These are phyloP conservation scores for Gyromitra esculenta DNA, from an alignment of 2,329 filamentous ascomycete genomes.

Conservation along the genomic window DNA sequence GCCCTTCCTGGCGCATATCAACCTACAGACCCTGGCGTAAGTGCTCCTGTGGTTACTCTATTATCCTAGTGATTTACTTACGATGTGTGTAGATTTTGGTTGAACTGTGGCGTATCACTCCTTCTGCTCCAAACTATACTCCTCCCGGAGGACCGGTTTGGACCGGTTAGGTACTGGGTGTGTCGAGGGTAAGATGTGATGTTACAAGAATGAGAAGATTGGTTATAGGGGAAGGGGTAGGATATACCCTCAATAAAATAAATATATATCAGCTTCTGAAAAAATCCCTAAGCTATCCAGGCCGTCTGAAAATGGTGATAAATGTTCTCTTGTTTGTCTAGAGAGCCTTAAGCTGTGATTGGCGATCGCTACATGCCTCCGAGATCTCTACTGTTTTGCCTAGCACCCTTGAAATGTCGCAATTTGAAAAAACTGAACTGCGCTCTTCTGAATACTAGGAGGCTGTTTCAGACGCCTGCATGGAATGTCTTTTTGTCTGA, in stretches of 20 bases:
- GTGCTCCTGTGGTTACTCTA: background rate
- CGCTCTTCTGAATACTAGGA: too few species aligned
- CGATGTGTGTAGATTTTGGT: constrained; percentile 55
- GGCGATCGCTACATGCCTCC: too few species aligned
- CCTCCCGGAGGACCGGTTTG: constrained; percentile 31
- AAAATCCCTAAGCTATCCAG: too few species aligned
- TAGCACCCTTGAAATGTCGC: too few species aligned
- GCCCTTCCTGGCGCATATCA: constrained; percentile 55
- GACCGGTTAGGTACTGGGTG: constrained; percentile 11
- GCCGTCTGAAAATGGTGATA: too few species aligned
- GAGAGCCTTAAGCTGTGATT: too few species aligned
- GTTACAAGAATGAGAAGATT: background rate
- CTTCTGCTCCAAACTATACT: constrained; percentile 29
- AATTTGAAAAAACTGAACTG: too few species aligned
- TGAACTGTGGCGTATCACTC: constrained; percentile 44
- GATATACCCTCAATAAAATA: background rate
- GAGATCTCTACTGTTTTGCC: too few species aligned
- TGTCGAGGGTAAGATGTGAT: background rate
- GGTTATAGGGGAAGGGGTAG: background rate
- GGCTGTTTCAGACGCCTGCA: too few species aligned
- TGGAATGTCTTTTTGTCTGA: too few species aligned
- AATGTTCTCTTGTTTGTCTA: too few species aligned
- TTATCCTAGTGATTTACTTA: background rate
- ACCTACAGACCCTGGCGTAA: constrained; percentile 54
- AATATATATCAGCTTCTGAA: too few species aligned